These are phyloP conservation scores for Straminergon stramineum DNA, from an alignment of 225 moss, liverwort and hornwort genomes.

Conservation along the genomic window DNA sequence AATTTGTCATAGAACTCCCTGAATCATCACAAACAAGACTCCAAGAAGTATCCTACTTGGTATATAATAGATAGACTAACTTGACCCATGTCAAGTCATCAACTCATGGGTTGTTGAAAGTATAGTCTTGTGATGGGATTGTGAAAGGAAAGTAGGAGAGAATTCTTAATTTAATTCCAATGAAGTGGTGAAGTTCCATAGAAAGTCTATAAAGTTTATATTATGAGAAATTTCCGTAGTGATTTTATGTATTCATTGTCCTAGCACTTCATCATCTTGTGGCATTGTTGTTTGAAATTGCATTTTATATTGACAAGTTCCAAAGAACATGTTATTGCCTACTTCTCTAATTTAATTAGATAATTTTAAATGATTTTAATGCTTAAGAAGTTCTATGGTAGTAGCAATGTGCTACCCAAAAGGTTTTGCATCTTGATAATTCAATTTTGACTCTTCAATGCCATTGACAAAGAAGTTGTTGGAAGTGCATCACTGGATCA, in stretches of 20 bases:
- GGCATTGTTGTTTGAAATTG: neutral
- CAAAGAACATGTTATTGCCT: neutral
- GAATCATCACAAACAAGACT: neutral
- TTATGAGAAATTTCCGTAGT: rapidly evolving
- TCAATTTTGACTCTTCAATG: rapidly evolving
- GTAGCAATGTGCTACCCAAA: too few relatives aligned
- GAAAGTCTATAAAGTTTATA: neutral
- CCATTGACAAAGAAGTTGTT: neutral
- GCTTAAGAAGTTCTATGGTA: too few relatives aligned
- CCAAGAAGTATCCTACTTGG: rapidly evolving
- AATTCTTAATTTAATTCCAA: neutral
- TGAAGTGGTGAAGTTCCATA: too few relatives aligned
- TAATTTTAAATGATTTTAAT: neutral
- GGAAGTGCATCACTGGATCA: neutral
- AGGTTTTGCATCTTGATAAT: neutral
- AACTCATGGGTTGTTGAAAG: too few relatives aligned
- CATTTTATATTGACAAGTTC: neutral
- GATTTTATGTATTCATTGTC: neutral
- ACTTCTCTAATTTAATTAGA: neutral
- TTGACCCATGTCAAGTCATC: neutral
- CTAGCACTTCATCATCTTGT: neutral
- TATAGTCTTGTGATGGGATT: neutral
- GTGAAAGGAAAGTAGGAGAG: neutral
- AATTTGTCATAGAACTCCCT: rapidly evolving
- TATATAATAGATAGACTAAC: neutral